Evolutionary conservation across 805 yeast species (phyloP).

Genomic region (Wickerhamomyces queroliae): DNA sequence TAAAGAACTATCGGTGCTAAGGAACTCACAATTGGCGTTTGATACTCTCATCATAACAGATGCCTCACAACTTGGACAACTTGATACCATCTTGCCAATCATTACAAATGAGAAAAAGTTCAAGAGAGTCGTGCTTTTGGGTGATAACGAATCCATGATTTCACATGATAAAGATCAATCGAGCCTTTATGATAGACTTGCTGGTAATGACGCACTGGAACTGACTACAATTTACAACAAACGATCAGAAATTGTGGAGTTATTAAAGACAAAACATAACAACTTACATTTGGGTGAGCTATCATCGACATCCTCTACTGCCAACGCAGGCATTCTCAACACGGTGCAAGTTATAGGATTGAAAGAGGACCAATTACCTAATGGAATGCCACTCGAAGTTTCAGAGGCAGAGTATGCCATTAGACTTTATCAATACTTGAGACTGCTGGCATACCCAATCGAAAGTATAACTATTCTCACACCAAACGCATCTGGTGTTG

Average conservation of each 20-base stretch:
- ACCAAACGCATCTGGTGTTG: constrained; percentile 33
- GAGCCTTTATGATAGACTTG: too few species aligned
- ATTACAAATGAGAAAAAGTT: constrained; percentile 10
- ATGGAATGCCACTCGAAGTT: constrained; percentile 22
- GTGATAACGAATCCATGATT: too few species aligned
- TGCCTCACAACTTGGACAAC: constrained; percentile 25
- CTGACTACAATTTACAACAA: background rate
- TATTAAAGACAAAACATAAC: too few species aligned
- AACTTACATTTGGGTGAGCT: too few species aligned
- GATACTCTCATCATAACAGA: constrained; percentile 28
- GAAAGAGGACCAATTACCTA: constrained; percentile 7
- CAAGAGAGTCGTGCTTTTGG: constrained; percentile 28
- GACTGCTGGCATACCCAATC: constrained; percentile 35
- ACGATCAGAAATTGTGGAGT: background rate
- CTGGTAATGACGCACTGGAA: too few species aligned
- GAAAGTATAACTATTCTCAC: constrained; percentile 35
- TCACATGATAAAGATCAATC: too few species aligned
- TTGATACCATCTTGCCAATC: constrained; percentile 27
- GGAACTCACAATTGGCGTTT: constrained; percentile 16
- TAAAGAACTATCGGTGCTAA: constrained; percentile 6
- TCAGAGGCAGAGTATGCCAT: constrained; percentile 45
- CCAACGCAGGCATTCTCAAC: background rate
- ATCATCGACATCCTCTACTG: too few species aligned
- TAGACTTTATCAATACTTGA: constrained; percentile 39
- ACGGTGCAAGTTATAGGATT: constrained; percentile 27